Percentiles rank a stretch among this genome's conserved stretches.
phyloP scores from a whole-genome alignment of 371 early-diverging fungal genomes.

The Nematocida ausubeli region DNA sequence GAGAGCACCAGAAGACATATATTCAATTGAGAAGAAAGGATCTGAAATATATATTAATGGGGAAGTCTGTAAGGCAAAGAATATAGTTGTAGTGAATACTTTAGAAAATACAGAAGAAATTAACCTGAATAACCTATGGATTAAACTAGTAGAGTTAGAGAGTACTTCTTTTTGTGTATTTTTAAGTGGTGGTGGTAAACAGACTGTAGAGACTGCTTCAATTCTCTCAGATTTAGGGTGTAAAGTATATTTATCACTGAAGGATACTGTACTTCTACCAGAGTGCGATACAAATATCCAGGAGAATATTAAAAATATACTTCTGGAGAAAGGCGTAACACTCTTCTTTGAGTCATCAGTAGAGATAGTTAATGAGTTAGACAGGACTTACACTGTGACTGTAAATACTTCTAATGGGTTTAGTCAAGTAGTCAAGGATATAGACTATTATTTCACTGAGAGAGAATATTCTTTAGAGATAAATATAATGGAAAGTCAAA shows the following conservation, averaged over 20 bases:
- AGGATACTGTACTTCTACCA: not conserved
- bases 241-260: conserved; percentile 9
- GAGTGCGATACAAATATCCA: conserved; percentile 20
- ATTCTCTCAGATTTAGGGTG: conserved; percentile 42
- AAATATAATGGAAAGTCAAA: not conserved
- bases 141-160: conserved; percentile 15
- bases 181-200: not conserved
- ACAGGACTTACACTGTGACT: not conserved
- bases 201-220: conserved; percentile 36
- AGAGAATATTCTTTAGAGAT: not conserved
- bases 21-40: not conserved
- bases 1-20: not conserved
- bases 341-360: conserved; percentile 1
- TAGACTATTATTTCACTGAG: conserved; percentile 20
- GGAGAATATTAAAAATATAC: conserved; percentile 1
- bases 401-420: not conserved
- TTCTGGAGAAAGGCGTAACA: conserved; percentile 21
- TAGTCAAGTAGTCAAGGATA: not conserved
- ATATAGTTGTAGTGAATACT: conserved; percentile 6
- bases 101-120: not conserved
- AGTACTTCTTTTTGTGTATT: conserved; percentile 6
- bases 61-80: not conserved
- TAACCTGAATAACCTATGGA: conserved; percentile 15
- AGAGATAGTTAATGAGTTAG: not conserved
- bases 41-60: not conserved